These are phyloP conservation scores for Laguncularia racemosa DNA, from an alignment of 345 rosid genomes.

Conservation along the genomic window DNA sequence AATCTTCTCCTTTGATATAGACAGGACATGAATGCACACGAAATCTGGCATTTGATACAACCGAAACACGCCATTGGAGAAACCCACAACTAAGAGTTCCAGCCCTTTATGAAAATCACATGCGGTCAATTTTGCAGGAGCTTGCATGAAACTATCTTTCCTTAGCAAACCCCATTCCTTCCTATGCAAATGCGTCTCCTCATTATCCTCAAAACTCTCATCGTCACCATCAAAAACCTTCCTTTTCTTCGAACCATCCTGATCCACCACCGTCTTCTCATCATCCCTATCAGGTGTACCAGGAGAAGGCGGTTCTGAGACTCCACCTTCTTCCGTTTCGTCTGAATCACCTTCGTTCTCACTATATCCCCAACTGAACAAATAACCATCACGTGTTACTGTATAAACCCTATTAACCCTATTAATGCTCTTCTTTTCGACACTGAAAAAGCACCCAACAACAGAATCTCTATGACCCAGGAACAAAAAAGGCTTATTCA, in stretches of 20 bases:
- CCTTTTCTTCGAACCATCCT: conserved; percentile 34
- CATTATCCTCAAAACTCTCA: conserved; percentile 18
- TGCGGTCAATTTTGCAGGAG: conserved; percentile 55
- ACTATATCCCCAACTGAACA: conserved; percentile 67
- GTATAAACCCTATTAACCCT: conserved; percentile 56
- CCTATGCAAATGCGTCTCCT: conserved; percentile 41
- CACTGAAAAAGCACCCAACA: conserved; percentile 83
- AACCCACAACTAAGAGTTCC: conserved; percentile 84
- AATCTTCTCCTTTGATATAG: conserved; percentile 81
- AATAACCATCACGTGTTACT: conserved; percentile 63
- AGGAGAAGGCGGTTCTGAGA: conserved; percentile 48
- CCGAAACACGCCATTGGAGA: conserved; percentile 85
- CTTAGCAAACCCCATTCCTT: conserved; percentile 67
- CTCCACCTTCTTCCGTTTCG: conserved; percentile 12
- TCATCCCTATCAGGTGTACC: conserved; percentile 53
- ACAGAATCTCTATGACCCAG: conserved; percentile 85
- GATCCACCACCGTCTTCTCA: conserved; percentile 14
- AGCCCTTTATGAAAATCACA: conserved; percentile 82
- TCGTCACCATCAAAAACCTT: conserved; percentile 50
- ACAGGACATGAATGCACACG: conserved; percentile 72
- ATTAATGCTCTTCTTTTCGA: conserved; percentile 42
- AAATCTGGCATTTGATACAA: conserved; percentile 96
- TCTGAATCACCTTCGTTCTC: conserved; percentile 18
- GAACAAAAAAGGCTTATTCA: conserved; percentile 68
- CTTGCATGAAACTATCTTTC: conserved; percentile 80